A percentile compares a stretch with the other conserved stretches of the same genome.
Conservation (phyloP, 257 asterid genomes). For the Salvia rosmarinus region DNA sequence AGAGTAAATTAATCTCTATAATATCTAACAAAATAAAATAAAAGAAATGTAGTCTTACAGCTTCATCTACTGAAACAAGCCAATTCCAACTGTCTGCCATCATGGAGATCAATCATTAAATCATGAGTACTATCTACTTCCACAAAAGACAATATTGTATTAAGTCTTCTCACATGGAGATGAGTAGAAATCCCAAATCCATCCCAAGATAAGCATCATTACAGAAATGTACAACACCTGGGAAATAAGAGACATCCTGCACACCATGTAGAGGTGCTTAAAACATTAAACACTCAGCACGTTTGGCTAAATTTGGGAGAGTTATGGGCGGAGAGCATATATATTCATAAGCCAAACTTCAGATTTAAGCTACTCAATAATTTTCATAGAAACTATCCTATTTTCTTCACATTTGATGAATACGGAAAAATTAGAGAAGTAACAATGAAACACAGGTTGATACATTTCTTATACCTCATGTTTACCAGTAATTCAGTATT, state of each 20-base stretch:
- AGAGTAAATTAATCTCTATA: no score
- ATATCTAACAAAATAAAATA: no score
- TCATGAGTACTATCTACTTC: no score
- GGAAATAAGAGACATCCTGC: no score
- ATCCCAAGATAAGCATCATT: neutral
- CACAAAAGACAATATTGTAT: neutral
- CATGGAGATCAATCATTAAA: neutral
- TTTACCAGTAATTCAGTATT: no score
- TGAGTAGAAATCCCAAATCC: neutral
- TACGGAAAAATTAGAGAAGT: neutral
- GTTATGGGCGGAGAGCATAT: no score
- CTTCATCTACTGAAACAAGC: no score
- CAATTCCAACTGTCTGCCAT: no score
- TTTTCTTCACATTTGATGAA: neutral
- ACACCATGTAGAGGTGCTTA: neutral
- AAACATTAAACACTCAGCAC: neutral
- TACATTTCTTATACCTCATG: neutral
- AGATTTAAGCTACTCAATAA: neutral
- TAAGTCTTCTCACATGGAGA: neutral
- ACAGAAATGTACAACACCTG: neutral
- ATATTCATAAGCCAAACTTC: neutral
- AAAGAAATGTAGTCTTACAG: no score
- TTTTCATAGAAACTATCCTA: neutral
- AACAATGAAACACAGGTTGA: neutral
- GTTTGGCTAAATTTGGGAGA: neutral